Conservation (phyloP, 768 basidiomycete species). For the Pleurotus giganteus region DNA sequence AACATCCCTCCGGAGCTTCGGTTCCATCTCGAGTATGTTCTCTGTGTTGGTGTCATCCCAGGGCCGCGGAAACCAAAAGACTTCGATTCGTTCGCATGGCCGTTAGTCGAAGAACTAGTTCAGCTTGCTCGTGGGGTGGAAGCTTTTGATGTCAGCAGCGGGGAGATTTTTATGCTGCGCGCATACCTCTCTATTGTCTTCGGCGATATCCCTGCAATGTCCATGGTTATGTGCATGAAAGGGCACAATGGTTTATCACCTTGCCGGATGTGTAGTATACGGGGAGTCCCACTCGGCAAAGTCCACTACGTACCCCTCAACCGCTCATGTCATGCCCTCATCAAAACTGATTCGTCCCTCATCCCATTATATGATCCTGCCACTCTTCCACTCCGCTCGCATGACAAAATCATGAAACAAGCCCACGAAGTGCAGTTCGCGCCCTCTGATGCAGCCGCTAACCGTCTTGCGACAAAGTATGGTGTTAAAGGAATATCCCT, state of each 20-base stretch:
- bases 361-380: slow-evolving; percentile 28
- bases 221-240: slow-evolving; percentile 8
- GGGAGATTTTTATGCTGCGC: slow-evolving; percentile 17
- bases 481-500: slow-evolving; percentile 34
- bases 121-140: slow-evolving; percentile 28
- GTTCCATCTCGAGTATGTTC: slow-evolving; percentile 30
- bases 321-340: slow-evolving; percentile 1
- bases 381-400: slow-evolving; percentile 31
- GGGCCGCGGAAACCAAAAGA: slow-evolving; percentile 42
- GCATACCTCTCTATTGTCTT: background rate
- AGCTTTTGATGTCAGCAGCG: slow-evolving; percentile 21
- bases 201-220: slow-evolving; percentile 11
- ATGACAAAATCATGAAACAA: slow-evolving; percentile 25
- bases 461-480: slow-evolving; percentile 23
- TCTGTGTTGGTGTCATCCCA: slow-evolving; percentile 42
- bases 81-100: slow-evolving; percentile 35
- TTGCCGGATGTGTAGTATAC: slow-evolving; percentile 29
- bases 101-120: slow-evolving; percentile 31
- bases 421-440: slow-evolving; percentile 24
- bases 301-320: slow-evolving; percentile 29
- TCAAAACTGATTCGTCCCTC: too few relatives aligned
- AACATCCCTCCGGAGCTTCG: slow-evolving; percentile 30
- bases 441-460: slow-evolving; percentile 14
- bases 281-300: slow-evolving; percentile 13
- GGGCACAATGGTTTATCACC: slow-evolving; percentile 10